These are phyloP conservation scores for Neopestalotiopsis sp. DNA, from an alignment of 2,329 filamentous ascomycete species.

Conservation along the genomic window DNA sequence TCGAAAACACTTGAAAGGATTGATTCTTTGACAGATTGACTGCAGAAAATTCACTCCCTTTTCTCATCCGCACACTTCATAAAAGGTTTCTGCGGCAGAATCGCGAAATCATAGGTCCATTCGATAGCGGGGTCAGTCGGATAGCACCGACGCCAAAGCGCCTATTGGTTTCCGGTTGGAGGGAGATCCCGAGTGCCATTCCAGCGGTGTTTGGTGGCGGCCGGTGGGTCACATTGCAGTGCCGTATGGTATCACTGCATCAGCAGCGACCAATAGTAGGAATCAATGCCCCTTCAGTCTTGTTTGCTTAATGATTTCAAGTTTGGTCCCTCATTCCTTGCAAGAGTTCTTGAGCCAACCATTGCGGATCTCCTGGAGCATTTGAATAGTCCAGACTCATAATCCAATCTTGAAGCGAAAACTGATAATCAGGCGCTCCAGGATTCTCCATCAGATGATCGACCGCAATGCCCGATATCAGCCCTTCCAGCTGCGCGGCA, in stretches of 20 bases:
- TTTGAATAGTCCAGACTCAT: constrained; percentile 25
- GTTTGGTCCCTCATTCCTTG: constrained; percentile 23
- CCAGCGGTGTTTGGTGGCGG: not conserved
- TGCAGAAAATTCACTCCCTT: no score
- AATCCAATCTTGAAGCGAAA: constrained; percentile 28
- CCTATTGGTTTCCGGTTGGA: not conserved
- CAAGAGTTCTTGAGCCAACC: constrained; percentile 29
- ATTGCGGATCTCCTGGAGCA: constrained; percentile 26
- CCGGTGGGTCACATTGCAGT: not conserved
- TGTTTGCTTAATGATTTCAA: not conserved
- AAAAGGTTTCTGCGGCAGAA: no score
- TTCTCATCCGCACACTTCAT: no score
- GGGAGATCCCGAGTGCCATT: not conserved
- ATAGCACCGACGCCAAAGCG: not conserved
- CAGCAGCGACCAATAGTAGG: not conserved
- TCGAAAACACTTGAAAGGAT: not conserved
- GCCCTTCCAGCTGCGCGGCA: not conserved
- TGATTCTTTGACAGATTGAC: not conserved
- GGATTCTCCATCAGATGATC: not conserved
- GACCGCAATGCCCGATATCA: not conserved
- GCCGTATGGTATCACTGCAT: not conserved
- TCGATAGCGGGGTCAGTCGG: not conserved
- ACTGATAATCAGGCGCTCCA: not conserved
- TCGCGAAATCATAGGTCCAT: no score
- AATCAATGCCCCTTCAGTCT: not conserved